These are phyloP conservation scores for Pythium brassicae DNA, from an alignment of 352 stramenopile species.

Conservation along the genomic window DNA sequence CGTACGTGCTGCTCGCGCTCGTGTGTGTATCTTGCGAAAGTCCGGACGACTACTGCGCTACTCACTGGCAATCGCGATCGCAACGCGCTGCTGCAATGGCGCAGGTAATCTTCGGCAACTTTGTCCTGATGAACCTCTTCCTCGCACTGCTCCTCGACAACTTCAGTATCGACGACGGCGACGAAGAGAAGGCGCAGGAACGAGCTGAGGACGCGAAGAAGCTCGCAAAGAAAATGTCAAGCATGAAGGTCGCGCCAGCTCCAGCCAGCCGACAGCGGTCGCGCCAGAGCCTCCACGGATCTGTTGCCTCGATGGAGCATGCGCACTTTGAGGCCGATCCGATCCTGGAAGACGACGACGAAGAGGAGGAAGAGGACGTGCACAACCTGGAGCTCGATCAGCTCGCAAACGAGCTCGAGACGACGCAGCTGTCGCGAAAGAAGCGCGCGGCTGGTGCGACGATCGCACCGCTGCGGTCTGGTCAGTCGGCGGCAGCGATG, in stretches of 20 bases:
- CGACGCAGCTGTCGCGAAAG: neutral
- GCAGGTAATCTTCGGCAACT: slow-evolving; percentile 86
- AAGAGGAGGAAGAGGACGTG: slow-evolving; percentile 37
- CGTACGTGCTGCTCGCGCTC: slow-evolving; percentile 21
- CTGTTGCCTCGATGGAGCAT: neutral
- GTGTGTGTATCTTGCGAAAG: neutral
- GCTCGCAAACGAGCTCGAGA: slow-evolving; percentile 14
- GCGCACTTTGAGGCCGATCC: slow-evolving; percentile 3
- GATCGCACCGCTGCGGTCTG: neutral
- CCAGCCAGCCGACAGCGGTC: slow-evolving; percentile 13
- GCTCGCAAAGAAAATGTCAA: slow-evolving; percentile 51
- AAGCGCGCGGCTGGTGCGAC: neutral
- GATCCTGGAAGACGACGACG: slow-evolving; percentile 15
- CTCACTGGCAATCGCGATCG: neutral
- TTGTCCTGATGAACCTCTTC: slow-evolving; percentile 94
- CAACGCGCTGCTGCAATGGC: neutral
- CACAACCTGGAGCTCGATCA: slow-evolving; percentile 19
- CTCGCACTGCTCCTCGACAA: slow-evolving; percentile 90
- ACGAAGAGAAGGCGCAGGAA: slow-evolving; percentile 29
- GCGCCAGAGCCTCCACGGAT: slow-evolving; percentile 19
- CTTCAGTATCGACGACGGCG: slow-evolving; percentile 76
- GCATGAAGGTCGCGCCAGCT: slow-evolving; percentile 40
- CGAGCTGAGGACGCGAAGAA: slow-evolving; percentile 50
- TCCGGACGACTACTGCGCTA: neutral
- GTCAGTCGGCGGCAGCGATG: neutral